These are phyloP conservation scores for Capillidium heterosporum DNA, from an alignment of 371 early-diverging fungal genomes.

Conservation along the genomic window DNA sequence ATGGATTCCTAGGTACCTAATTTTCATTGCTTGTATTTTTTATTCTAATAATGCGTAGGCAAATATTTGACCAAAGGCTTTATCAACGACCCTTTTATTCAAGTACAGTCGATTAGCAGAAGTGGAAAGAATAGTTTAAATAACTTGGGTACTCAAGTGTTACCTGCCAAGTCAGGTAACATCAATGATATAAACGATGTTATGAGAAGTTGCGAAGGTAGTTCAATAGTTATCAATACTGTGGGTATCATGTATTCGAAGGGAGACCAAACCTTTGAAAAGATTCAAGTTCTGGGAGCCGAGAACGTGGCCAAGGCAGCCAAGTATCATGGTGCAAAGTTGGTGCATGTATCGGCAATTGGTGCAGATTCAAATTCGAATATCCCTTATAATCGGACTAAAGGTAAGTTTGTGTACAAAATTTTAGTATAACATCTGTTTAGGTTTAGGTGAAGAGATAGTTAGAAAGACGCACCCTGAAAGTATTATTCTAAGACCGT, in stretches of 20 bases:
- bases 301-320: slow-evolving; percentile 12
- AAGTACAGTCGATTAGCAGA: slow-evolving; percentile 3
- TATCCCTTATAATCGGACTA: slow-evolving; percentile 14
- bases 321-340: slow-evolving; percentile 6
- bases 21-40: too few species aligned
- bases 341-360: slow-evolving; percentile 18
- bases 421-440: not conserved
- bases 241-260: slow-evolving; percentile 15
- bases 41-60: not conserved
- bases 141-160: slow-evolving; percentile 7
- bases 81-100: slow-evolving; percentile 6
- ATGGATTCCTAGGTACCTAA: slow-evolving; percentile 8
- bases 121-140: not conserved
- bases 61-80: slow-evolving; percentile 11
- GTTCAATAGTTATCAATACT: slow-evolving; percentile 11
- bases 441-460: slow-evolving; percentile 12
- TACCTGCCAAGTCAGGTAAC: slow-evolving; percentile 6
- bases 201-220: slow-evolving; percentile 7
- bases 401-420: slow-evolving; percentile 10
- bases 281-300: slow-evolving; percentile 12
- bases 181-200: slow-evolving; percentile 7
- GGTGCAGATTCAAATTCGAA: slow-evolving; percentile 12
- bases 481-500: slow-evolving; percentile 14
- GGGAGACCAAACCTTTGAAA: slow-evolving; percentile 12
- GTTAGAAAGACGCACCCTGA: slow-evolving; percentile 7